A percentile compares a stretch with the other conserved stretches of the same genome.
phyloP scores from a whole-genome alignment of 73 alveolate species.

The Paramecium biaurelia region DNA sequence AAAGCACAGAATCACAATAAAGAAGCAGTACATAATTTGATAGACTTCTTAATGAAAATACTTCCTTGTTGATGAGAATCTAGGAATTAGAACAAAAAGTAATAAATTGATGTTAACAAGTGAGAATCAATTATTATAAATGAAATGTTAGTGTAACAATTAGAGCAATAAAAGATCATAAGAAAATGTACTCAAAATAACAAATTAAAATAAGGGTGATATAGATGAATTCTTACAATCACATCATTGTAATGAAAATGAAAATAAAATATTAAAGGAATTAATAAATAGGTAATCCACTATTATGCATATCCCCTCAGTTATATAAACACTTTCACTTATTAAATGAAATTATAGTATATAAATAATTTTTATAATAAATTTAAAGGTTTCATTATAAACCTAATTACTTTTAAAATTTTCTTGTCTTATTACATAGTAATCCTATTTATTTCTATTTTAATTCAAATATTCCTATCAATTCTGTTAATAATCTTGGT shows the following conservation, averaged over 20 bases:
- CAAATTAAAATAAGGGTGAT: neutral
- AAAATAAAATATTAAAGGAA: neutral
- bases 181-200: neutral
- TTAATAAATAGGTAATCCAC: neutral
- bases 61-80: neutral
- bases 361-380: neutral
- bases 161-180: neutral
- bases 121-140: neutral
- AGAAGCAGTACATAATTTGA: neutral
- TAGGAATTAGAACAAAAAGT: slow-evolving; percentile 1
- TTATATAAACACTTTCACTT: neutral
- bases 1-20: neutral
- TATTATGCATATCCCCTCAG: slow-evolving; percentile 8
- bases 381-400: neutral
- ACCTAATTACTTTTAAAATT: neutral
- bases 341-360: neutral
- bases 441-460: slow-evolving; percentile 13
- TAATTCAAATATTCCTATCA: neutral
- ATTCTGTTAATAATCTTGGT: neutral
- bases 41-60: neutral
- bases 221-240: neutral
- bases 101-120: neutral
- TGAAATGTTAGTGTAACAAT: neutral
- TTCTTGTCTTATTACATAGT: neutral
- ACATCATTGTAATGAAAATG: neutral